Base-by-base conservation (phyloP, 441 rosid species). In the Daphne laureola region DNA sequence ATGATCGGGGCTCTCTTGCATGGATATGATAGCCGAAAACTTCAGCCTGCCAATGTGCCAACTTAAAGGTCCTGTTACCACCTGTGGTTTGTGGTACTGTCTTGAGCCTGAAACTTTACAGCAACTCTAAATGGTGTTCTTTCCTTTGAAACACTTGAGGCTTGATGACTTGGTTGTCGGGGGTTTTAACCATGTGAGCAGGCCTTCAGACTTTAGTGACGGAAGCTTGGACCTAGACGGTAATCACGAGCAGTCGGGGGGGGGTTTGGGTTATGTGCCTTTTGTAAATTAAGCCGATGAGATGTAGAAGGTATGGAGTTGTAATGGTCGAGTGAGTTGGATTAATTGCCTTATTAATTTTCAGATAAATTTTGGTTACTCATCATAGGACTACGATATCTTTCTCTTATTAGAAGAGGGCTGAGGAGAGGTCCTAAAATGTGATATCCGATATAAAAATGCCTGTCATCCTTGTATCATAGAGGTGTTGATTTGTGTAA, bases 1-100 rank as follows among this genome's bases (percentile, higher is more conserved):
- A 79, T 58, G 97, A 90, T 53, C 75, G 86, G 14, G 95, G 87
- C 43, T 70, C 91, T 60, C 86, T 84, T 54, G 97, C 92, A 53
- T 89, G 92, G 88, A 80, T 84, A 49, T 86, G 81, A 73, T 61
- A 54, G 49, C 17, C 59, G 38, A 1, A 7, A 31, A 51, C 54
- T 47, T 62, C 31, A 27, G 58, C 58, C 43, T 51, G 54, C 56
- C 31, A 46, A 41, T 35, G 27, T 47, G 52, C 56, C 53, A 49
- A 18, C 53, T 51, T 17, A 13, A 57, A 64, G 74, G 65, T 51
- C 58, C 41, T 62, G 61, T 71, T 53, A 23, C 67, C 57, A 50
- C 65, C 67, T 57, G 64, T 67, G 64, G 67, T 64, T 60, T 45
- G 61, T 62, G 71, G 72, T 53, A 51, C 70, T 65, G 71, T 68